phyloP scores from a whole-genome alignment of 1,284 basidiomycete genomes.

The Trichosporon inkin region DNA sequence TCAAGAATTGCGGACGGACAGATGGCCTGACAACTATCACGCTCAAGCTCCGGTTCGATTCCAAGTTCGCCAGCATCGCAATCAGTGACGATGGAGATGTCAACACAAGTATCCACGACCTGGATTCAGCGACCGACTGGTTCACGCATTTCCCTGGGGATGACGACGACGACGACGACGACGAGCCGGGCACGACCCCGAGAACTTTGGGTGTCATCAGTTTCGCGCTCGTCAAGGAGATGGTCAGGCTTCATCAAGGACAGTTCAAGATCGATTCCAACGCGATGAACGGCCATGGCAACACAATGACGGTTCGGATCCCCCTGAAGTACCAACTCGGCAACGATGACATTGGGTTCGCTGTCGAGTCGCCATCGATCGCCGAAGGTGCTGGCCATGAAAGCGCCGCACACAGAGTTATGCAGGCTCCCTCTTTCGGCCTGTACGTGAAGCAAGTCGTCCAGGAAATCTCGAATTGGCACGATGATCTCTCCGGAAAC shows the following conservation, averaged over 20 bases:
- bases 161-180: conserved; percentile 25
- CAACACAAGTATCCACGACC: conserved; percentile 35
- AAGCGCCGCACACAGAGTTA: neutral
- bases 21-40: conserved; percentile 39
- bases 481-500: neutral
- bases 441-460: conserved; percentile 16
- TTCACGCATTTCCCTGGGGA: conserved; percentile 26
- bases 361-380: neutral
- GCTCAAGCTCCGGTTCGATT: conserved; percentile 31
- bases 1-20: conserved; percentile 44
- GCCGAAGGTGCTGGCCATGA: neutral
- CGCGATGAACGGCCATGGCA: neutral
- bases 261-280: conserved; percentile 37
- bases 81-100: conserved; percentile 51
- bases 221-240: conserved; percentile 38
- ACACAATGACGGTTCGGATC: conserved; percentile 23
- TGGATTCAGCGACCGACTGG: conserved; percentile 29
- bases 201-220: conserved; percentile 19
- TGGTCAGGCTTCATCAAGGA: conserved; percentile 51
- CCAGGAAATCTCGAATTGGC: conserved; percentile 9
- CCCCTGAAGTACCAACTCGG: conserved; percentile 10
- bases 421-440: conserved; percentile 14
- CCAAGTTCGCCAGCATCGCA: conserved; percentile 31
- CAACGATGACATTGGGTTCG: neutral
- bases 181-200: conserved; percentile 17